Evolutionary conservation across 768 basidiomycete genomes (phyloP).

Genomic region (Butyriboletus loyo): DNA sequence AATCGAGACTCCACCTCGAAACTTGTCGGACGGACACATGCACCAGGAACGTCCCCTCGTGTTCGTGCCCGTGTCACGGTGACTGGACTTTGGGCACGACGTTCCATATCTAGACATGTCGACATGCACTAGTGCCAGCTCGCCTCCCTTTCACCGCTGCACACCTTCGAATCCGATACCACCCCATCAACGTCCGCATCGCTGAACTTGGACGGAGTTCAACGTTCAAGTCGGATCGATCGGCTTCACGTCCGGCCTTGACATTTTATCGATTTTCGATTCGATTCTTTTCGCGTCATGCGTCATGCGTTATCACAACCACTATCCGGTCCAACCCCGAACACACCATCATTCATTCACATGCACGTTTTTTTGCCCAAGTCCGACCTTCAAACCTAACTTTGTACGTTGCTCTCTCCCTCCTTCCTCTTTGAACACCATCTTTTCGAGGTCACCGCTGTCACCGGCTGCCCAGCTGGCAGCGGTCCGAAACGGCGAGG

Average conservation of each 20-base stretch:
- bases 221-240: neutral
- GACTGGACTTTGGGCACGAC: neutral
- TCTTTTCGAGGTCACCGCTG: neutral
- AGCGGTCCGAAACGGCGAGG: neutral
- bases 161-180: neutral
- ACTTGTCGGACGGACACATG: neutral
- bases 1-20: constrained; percentile 5
- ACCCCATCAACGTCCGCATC: neutral
- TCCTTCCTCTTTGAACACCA: neutral
- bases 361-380: neutral
- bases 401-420: neutral
- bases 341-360: neutral
- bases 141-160: neutral
- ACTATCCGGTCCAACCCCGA: neutral
- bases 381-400: neutral
- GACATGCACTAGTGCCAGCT: no score
- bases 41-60: constrained; percentile 6
- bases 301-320: no score
- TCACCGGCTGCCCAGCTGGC: neutral
- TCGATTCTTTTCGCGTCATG: neutral
- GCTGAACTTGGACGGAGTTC: constrained; percentile 2
- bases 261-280: neutral
- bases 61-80: constrained; percentile 5
- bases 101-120: neutral
- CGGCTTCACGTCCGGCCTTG: neutral